These are phyloP conservation scores for Zygosaccharomyces lentus DNA, from an alignment of 805 yeast species.

Conservation along the genomic window DNA sequence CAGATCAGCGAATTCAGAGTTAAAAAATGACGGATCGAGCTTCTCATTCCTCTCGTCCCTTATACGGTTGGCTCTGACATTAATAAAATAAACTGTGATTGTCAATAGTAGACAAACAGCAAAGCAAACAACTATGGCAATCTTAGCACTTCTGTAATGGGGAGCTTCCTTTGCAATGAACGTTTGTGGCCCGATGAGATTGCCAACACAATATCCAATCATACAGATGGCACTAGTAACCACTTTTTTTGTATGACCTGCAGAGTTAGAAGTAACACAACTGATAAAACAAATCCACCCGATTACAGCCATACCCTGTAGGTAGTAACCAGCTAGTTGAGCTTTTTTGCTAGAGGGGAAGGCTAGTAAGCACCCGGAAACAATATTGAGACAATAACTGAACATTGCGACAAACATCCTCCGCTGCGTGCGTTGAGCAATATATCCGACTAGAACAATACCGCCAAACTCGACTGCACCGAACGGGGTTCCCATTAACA, in stretches of 20 bases:
- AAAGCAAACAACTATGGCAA: conserved; percentile 44
- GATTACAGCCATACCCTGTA: conserved; percentile 50
- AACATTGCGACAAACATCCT: conserved; percentile 33
- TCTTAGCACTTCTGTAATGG: conserved; percentile 51
- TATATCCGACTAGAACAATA: conserved; percentile 35
- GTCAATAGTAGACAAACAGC: conserved; percentile 39
- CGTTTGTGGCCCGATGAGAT: conserved; percentile 59
- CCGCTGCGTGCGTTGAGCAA: conserved; percentile 38
- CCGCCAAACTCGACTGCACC: conserved; percentile 42
- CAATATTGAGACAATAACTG: conserved; percentile 48
- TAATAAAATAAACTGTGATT: conserved; percentile 28
- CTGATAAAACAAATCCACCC: conserved; percentile 52
- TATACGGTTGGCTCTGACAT: conserved; percentile 45
- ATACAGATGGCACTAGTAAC: conserved; percentile 49
- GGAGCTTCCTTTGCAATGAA: conserved; percentile 51
- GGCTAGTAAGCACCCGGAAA: conserved; percentile 39
- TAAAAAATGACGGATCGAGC: conserved; percentile 18
- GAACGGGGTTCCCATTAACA: conserved; percentile 52
- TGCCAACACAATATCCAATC: conserved; percentile 52
- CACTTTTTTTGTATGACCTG: conserved; percentile 55
- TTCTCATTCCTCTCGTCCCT: conserved; percentile 41
- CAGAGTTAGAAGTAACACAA: conserved; percentile 57
- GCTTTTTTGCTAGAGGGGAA: conserved; percentile 40
- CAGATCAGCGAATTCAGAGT: conserved; percentile 48
- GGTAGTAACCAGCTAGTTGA: conserved; percentile 44